Base-by-base conservation (phyloP, 2,329 filamentous ascomycete species). In the Hymenoscyphus occultus region DNA sequence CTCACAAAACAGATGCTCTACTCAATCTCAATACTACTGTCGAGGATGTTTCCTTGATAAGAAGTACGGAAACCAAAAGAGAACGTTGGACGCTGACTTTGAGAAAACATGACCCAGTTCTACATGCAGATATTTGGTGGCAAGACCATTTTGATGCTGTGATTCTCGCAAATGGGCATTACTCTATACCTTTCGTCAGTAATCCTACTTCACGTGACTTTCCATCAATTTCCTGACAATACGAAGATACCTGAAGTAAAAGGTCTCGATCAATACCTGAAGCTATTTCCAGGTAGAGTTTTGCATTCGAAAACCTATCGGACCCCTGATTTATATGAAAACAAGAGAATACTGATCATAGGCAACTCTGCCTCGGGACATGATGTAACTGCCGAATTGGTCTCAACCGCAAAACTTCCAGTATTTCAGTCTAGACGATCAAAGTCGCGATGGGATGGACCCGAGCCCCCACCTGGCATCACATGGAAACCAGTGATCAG, bases 301-400 rank as follows among this genome's bases (percentile, higher is more conserved):
- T 81, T 81, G 1, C 91, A 94, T 75, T 92, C 92, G 0, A 96
- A 94, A 76, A 86, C 86, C 65, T 97, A 93, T 74, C 87, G 92
- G 45, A 82, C 77, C 0, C 84, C 91, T 0, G 82, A 85, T 31
- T 73, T 80, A 0, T 96, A 88, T 71, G 74, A 75, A 1, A 82
- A 80, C 60, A 90, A 90, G 74, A 94, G 90, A 75, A 90, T 94
- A 7, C 76, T 97, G 4, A 83, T 97, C 0, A 87, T 97, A 0
- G 93, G 93, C 14, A 96, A 93, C 73, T 90, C 90, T 0, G 90
- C 92, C 0, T 96, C 92, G 0, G 93, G 92, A 0, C 79, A 92
- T 16, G 93, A 97, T 71, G 90, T 97, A 69, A 88, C 89, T 14
- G 78, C 82, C 1, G 93, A 97, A 19, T 69, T 83, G 0, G 67